Evolutionary conservation across 805 yeast species (phyloP), one percentile per base, ranked within the genome.

Genomic region (Zygoascus ofunaensis): DNA sequence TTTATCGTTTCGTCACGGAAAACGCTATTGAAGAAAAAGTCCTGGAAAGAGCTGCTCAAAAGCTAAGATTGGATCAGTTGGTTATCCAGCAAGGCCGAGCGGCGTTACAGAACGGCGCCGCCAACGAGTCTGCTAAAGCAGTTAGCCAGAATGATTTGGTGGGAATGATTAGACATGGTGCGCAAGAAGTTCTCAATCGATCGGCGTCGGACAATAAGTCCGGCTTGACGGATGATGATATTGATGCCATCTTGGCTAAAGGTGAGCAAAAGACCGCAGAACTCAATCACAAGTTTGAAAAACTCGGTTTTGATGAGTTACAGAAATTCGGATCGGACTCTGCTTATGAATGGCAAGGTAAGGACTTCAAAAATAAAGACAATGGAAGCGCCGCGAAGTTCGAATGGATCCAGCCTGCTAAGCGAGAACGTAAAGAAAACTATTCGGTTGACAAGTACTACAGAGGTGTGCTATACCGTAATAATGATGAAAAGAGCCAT

Each of bases 131-230:
- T 14, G 61, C 64, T n/a, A 55, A 51, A 21, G 61, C 61, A 12
- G 55, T 66, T 7, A 53, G 62, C 18, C 84, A 85, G 57, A 44
- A 47, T 26, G 97, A 89, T 58, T 74, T 90, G 55, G 66, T 90
- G 20, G 86, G 83, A 40, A 92, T 92, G 97, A 90, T 90, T 62
- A 97, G 90, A 63, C 95, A 82, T 63, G 98, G 98, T 47, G 98
- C 98, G 1, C 81, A 82, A 59, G 77, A 80, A 37, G 89, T 92
- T 17, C 82, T 92, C 61, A 36, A 36, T 19, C n/a, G 22, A 18
- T 17, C 17, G 17, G 24, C 39, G 12, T 8, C 17, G 8, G 47
- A 56, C 45, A 55, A 57, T 21, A 43, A 42, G 33, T 55, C 58
- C 24, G 49, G 51, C n/a, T 48, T 34, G 56, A 55, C 53, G n/a